Conservation (phyloP, 2,329 filamentous ascomycete genomes). For the Cladobotryum mycophilum region DNA sequence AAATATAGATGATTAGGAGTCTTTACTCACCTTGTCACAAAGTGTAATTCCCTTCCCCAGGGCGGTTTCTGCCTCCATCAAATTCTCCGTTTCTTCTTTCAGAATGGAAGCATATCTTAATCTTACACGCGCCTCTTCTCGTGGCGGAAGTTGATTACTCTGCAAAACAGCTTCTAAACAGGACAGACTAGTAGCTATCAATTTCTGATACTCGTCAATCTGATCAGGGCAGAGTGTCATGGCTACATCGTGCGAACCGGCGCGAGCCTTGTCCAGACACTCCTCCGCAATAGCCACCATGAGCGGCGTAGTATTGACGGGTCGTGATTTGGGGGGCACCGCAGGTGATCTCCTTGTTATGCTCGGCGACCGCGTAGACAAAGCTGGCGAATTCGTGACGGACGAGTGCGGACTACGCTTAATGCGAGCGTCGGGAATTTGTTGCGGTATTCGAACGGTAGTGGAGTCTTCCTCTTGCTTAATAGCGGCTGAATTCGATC, state of each 20-base stretch:
- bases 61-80: constrained; percentile 65
- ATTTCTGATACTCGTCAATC: constrained; percentile 61
- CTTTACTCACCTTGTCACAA: constrained; percentile 52
- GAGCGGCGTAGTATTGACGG: constrained; percentile 49
- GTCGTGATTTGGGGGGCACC: constrained; percentile 33
- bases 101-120: constrained; percentile 66
- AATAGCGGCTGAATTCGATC: constrained; percentile 3
- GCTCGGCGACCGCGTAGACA: constrained; percentile 34
- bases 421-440: constrained; percentile 14
- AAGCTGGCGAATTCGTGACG: constrained; percentile 35
- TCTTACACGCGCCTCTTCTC: constrained; percentile 62
- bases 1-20: neutral
- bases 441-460: constrained; percentile 10
- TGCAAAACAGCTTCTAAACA: constrained; percentile 66
- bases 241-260: constrained; percentile 41
- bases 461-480: constrained; percentile 13
- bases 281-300: constrained; percentile 70
- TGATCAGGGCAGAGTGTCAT: constrained; percentile 33
- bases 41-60: constrained; percentile 65
- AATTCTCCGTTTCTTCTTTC: constrained; percentile 69
- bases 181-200: constrained; percentile 65
- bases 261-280: constrained; percentile 62
- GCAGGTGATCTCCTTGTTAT: constrained; percentile 38
- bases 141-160: constrained; percentile 53
- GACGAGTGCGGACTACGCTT: constrained; percentile 35